phyloP scores from a whole-genome alignment of 2,329 filamentous ascomycete species.

The Rhytidhysteron rufulum region DNA sequence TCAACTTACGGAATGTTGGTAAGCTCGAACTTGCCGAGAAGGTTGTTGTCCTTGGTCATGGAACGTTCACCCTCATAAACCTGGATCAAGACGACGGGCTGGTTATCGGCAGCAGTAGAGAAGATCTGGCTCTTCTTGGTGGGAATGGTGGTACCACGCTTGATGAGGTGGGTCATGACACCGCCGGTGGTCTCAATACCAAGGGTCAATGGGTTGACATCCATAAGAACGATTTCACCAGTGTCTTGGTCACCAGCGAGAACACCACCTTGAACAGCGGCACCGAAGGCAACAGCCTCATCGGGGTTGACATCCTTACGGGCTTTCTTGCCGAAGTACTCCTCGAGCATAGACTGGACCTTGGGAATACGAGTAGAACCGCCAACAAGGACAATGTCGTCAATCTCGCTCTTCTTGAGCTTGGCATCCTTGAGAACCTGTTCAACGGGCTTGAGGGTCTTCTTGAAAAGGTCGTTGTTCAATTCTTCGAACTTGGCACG shows the following conservation, averaged over 20 bases:
- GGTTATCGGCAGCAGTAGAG: conserved; percentile 94
- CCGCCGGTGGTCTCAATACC: conserved; percentile 97
- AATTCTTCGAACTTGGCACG: conserved; percentile 99
- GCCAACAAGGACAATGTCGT: conserved; percentile 97
- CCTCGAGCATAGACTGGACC: conserved; percentile 90
- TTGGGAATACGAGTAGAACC: conserved; percentile 99
- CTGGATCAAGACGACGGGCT: conserved; percentile 91
- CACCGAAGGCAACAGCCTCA: conserved; percentile 96
- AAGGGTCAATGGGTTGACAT: conserved; percentile 92
- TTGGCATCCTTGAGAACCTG: conserved; percentile 98
- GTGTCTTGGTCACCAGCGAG: conserved; percentile 83
- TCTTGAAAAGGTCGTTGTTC: conserved; percentile 99
- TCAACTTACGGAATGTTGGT: conserved; percentile 71
- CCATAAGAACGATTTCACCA: conserved; percentile 83
- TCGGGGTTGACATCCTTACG: conserved; percentile 99
- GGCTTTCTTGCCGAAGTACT: conserved; percentile 97
- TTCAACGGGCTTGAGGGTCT: conserved; percentile 97
- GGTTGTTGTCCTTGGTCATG: conserved; percentile 95
- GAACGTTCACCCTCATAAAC: conserved; percentile 92
- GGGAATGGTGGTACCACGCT: conserved; percentile 89
- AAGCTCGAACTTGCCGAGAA: conserved; percentile 96
- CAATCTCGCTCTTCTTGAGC: conserved; percentile 89
- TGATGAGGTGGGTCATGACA: conserved; percentile 96
- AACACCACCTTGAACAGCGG: conserved; percentile 94
- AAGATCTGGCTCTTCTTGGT: conserved; percentile 98